A percentile compares a stretch with the other conserved stretches of the same genome.
phyloP scores from a whole-genome alignment of 2,329 filamentous ascomycete species.

The Coniochaeta sp. region DNA sequence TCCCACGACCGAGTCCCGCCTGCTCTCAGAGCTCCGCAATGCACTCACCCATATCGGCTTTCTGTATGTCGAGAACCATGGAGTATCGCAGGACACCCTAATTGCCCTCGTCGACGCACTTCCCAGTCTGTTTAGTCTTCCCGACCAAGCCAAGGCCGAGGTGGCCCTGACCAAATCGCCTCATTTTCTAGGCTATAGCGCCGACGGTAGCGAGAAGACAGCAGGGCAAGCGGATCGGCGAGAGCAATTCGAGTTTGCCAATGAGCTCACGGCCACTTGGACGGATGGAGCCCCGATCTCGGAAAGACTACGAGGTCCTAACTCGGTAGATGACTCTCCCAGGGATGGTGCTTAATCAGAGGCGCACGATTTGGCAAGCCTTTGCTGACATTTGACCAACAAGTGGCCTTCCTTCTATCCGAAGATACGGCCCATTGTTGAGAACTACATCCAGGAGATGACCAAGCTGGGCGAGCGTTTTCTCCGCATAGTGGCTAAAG shows the following conservation, averaged over 20 bases:
- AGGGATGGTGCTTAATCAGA: no score
- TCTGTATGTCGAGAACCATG: no score
- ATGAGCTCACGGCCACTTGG: conserved; percentile 37
- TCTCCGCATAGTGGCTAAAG: conserved; percentile 47
- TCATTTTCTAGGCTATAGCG: conserved; percentile 54
- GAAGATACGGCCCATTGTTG: conserved; percentile 26
- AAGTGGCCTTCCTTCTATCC: conserved; percentile 16
- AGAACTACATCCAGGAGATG: conserved; percentile 43
- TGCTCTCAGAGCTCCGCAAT: no score
- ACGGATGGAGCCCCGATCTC: background rate
- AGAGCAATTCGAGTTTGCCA: conserved; percentile 55
- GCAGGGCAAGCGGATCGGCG: conserved; percentile 41
- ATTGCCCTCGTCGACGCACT: conserved; percentile 27
- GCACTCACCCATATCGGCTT: no score
- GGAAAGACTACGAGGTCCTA: no score
- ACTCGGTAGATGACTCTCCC: no score
- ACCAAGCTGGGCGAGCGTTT: conserved; percentile 44
- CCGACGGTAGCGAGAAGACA: conserved; percentile 47
- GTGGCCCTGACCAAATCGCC: conserved; percentile 44
- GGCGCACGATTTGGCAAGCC: no score
- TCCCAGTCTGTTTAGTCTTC: conserved; percentile 35
- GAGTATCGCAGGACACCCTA: no score
- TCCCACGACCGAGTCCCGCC: no score
- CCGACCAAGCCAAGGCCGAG: conserved; percentile 25
- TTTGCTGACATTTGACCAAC: no score